phyloP scores from a whole-genome alignment of 148 eudicot species.

The Silene conica region DNA sequence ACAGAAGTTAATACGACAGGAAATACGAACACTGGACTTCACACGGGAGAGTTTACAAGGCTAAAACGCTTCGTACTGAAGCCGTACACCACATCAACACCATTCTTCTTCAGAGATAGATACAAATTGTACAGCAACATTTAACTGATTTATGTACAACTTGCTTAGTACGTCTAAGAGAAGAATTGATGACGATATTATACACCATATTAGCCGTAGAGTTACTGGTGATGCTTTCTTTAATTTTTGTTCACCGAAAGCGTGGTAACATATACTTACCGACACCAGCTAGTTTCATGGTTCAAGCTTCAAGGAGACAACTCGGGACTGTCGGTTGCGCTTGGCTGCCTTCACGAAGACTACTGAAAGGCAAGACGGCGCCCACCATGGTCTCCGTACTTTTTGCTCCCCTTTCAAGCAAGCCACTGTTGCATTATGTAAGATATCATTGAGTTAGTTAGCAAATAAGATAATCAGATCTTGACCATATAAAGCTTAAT shows the following conservation, averaged over 20 bases:
- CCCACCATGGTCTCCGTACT: slow-evolving; percentile 93
- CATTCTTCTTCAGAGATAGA: slow-evolving; percentile 22
- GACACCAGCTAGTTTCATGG: slow-evolving; percentile 42
- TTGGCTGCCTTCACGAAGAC: slow-evolving; percentile 68
- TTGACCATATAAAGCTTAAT: neutral
- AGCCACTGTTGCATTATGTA: slow-evolving; percentile 53
- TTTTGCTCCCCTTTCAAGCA: slow-evolving; percentile 98
- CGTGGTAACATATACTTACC: slow-evolving; percentile 26
- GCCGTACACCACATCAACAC: slow-evolving; percentile 7
- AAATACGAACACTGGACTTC: slow-evolving; percentile 14
- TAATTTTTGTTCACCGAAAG: slow-evolving; percentile 15
- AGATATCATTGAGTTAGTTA: slow-evolving; percentile 8
- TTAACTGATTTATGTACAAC: slow-evolving; percentile 19
- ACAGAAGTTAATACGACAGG: slow-evolving; percentile 11
- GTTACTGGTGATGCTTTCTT: slow-evolving; percentile 15
- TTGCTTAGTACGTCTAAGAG: slow-evolving; percentile 16
- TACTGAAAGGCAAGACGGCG: slow-evolving; percentile 76
- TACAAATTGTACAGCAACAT: slow-evolving; percentile 25
- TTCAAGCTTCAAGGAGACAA: slow-evolving; percentile 93
- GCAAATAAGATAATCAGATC: neutral
- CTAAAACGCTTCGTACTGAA: neutral
- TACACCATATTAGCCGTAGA: slow-evolving; percentile 16
- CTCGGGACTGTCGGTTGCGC: slow-evolving; percentile 84
- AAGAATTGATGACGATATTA: slow-evolving; percentile 14
- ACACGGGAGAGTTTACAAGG: slow-evolving; percentile 15